Evolutionary conservation across 345 rosid genomes (phyloP).

Genomic region (Cardamine chenopodiifolia): DNA sequence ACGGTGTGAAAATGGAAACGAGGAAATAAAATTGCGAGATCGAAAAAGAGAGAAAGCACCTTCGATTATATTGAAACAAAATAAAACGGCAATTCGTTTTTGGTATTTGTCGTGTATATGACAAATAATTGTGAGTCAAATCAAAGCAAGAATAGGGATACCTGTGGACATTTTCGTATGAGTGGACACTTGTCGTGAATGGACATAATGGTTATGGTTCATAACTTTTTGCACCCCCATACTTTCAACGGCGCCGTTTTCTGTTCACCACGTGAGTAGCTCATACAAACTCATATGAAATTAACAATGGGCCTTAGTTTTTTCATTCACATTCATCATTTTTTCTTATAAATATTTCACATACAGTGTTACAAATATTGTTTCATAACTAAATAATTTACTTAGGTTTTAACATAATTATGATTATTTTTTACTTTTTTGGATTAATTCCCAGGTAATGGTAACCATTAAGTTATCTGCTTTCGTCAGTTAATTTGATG

Average conservation of each 20-base stretch:
- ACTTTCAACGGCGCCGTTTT: slow-evolving; percentile 33
- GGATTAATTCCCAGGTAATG: not conserved
- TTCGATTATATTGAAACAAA: not conserved
- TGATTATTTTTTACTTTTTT: no score
- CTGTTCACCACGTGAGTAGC: not conserved
- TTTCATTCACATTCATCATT: not conserved
- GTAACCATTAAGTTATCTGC: not conserved
- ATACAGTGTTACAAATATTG: no score
- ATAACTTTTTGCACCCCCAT: not conserved
- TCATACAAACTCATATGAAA: not conserved
- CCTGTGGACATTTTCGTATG: not conserved
- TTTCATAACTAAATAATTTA: no score
- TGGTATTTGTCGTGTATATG: not conserved
- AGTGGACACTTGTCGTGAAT: slow-evolving; percentile 19
- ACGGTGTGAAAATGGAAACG: slow-evolving; percentile 27
- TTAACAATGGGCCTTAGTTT: not conserved
- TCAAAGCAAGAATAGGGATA: slow-evolving; percentile 13
- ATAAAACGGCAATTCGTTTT: not conserved
- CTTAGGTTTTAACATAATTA: no score
- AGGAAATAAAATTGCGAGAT: not conserved
- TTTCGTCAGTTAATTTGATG: not conserved
- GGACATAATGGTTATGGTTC: not conserved
- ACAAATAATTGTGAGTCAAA: slow-evolving; percentile 19
- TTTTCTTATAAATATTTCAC: not conserved
- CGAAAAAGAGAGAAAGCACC: not conserved